phyloP scores from a whole-genome alignment of 2,329 filamentous ascomycete species.

The Xylariaceae sp. region DNA sequence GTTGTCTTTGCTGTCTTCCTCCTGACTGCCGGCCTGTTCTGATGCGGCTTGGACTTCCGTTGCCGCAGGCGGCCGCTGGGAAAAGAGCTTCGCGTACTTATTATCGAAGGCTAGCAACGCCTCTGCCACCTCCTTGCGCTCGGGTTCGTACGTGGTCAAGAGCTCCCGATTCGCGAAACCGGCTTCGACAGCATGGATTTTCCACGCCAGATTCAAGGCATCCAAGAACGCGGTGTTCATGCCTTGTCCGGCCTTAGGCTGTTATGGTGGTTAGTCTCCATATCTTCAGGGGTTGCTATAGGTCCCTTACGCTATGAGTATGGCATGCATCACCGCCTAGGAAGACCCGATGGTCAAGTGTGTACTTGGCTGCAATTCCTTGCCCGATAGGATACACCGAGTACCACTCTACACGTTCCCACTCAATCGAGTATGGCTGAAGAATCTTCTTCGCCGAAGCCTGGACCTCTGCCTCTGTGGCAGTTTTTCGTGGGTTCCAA shows the following conservation, averaged over 20 bases:
- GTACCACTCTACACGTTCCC: constrained; percentile 72
- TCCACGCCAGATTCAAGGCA: constrained; percentile 91
- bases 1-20: constrained; percentile 74
- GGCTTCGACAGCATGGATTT: constrained; percentile 86
- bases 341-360: constrained; percentile 70
- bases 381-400: constrained; percentile 78
- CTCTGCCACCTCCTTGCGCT: constrained; percentile 84
- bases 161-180: constrained; percentile 77
- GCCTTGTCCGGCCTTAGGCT: constrained; percentile 77
- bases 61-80: constrained; percentile 72
- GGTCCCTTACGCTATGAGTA: constrained; percentile 68
- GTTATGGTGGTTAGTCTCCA: constrained; percentile 40
- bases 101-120: constrained; percentile 84
- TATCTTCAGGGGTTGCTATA: background rate
- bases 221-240: constrained; percentile 83
- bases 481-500: constrained; percentile 64
- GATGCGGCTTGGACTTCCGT: constrained; percentile 72
- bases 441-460: constrained; percentile 66
- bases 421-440: constrained; percentile 67
- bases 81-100: constrained; percentile 88
- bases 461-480: constrained; percentile 66
- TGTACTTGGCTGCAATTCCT: constrained; percentile 70
- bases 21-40: constrained; percentile 33
- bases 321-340: constrained; percentile 79
- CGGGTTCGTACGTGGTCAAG: constrained; percentile 82